phyloP scores from a whole-genome alignment of 169 alveolate species.

The Eimeria maxima region DNA sequence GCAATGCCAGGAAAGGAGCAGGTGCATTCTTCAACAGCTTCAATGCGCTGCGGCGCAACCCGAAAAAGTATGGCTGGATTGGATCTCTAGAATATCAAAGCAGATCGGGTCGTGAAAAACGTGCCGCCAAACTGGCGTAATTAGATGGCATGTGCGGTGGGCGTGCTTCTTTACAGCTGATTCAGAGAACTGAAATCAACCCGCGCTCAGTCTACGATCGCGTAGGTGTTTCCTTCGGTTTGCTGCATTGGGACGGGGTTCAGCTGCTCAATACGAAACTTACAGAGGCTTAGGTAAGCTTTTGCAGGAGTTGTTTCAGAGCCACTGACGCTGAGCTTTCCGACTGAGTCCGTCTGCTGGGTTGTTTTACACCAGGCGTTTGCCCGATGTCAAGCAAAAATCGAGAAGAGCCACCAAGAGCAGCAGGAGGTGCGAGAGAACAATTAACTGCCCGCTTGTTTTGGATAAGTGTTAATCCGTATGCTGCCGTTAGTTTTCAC shows the following conservation, averaged over 20 bases:
- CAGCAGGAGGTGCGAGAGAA: slow-evolving; percentile 35
- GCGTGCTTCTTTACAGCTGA: background rate
- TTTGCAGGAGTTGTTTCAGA: background rate
- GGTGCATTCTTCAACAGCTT: slow-evolving; percentile 34
- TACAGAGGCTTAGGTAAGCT: background rate
- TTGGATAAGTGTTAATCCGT: background rate
- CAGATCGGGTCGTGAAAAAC: no score
- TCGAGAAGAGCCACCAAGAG: slow-evolving; percentile 47
- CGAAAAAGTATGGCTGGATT: background rate
- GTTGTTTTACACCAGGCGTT: slow-evolving; percentile 15
- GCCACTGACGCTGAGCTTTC: background rate
- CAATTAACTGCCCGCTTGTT: background rate
- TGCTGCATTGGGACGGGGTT: background rate
- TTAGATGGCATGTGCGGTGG: background rate
- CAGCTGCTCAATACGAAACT: background rate
- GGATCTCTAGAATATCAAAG: background rate
- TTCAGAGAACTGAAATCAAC: slow-evolving; percentile 22
- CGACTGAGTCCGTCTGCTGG: background rate
- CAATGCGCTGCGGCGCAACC: background rate
- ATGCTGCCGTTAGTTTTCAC: background rate
- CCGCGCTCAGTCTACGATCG: slow-evolving; percentile 61
- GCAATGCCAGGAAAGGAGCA: slow-evolving; percentile 53
- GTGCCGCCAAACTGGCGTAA: background rate
- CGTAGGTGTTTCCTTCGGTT: background rate
- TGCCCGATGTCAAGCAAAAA: slow-evolving; percentile 30